A percentile compares a stretch with the other conserved stretches of the same genome.
These are phyloP conservation scores for Elongisporangium undulatum DNA, from an alignment of 352 stramenopile species.

Conservation along the genomic window DNA sequence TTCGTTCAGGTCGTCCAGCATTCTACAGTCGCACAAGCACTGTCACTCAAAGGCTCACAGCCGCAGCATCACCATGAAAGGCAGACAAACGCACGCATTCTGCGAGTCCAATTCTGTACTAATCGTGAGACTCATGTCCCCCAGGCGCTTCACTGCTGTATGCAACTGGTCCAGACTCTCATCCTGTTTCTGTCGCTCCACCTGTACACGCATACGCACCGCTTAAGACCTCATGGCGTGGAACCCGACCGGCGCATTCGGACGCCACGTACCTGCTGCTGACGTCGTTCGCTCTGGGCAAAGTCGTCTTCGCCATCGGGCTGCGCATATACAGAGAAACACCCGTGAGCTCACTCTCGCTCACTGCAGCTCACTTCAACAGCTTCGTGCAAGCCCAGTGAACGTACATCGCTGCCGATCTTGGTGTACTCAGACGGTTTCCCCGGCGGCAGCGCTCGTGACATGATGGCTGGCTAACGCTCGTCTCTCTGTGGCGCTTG, in stretches of 20 bases:
- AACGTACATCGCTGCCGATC: conserved; percentile 59
- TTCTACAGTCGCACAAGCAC: conserved; percentile 26
- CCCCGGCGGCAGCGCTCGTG: conserved; percentile 46
- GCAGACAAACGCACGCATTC: conserved; percentile 47
- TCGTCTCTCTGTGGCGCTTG: neutral
- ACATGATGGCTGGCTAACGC: conserved; percentile 26
- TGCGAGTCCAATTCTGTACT: conserved; percentile 79
- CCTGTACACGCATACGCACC: conserved; percentile 5
- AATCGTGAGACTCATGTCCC: conserved; percentile 82
- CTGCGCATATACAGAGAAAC: conserved; percentile 14
- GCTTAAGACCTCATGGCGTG: no score
- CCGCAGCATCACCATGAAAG: conserved; percentile 1
- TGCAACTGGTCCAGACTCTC: conserved; percentile 79
- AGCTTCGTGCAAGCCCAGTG: neutral
- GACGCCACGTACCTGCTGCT: conserved; percentile 33
- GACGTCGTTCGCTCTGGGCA: conserved; percentile 32
- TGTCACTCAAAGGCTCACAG: conserved; percentile 2
- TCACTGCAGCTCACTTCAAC: neutral
- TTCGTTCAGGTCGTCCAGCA: conserved; percentile 80
- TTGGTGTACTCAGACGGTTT: conserved; percentile 70
- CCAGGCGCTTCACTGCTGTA: conserved; percentile 70
- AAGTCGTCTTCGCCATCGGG: conserved; percentile 62
- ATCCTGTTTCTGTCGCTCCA: conserved; percentile 80
- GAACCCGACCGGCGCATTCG: neutral
- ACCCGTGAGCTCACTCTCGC: conserved; percentile 2